A percentile compares a stretch with the other conserved stretches of the same genome.
Evolutionary conservation across 257 asterid species (phyloP).

Genomic region (Nicotiana knightiana): DNA sequence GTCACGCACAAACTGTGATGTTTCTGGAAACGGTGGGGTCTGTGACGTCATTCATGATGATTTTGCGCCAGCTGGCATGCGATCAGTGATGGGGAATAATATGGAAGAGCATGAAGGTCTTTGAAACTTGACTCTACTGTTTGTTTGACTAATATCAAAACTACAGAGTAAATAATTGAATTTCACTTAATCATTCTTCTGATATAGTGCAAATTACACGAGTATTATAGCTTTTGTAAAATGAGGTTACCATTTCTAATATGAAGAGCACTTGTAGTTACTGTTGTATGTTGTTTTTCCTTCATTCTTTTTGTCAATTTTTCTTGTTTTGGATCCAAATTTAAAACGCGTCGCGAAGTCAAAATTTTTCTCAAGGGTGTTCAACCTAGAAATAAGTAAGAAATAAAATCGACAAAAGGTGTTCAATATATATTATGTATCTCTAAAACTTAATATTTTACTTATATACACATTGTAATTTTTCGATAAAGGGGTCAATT

Average conservation of each 20-base stretch:
- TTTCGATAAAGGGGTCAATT: too few relatives aligned
- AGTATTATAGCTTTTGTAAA: background rate
- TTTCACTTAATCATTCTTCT: background rate
- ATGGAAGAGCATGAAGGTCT: conserved; percentile 32
- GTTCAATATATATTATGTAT: too few relatives aligned
- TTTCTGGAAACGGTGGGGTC: conserved; percentile 37
- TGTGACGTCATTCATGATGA: conserved; percentile 34
- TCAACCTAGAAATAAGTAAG: too few relatives aligned
- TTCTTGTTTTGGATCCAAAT: background rate
- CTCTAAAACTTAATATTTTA: too few relatives aligned
- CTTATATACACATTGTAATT: too few relatives aligned
- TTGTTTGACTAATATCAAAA: conserved; percentile 3
- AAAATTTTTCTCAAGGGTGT: too few relatives aligned
- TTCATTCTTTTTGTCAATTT: background rate
- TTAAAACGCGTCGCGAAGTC: background rate
- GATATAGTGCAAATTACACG: background rate
- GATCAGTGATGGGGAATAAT: conserved; percentile 23
- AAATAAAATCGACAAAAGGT: too few relatives aligned
- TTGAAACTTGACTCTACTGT: conserved; percentile 15
- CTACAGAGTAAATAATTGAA: background rate
- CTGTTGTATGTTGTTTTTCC: background rate
- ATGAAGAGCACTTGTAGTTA: background rate
- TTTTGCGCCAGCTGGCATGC: conserved; percentile 43
- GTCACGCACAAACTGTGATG: conserved; percentile 26
- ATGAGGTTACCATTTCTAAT: background rate